A percentile compares a stretch with the other conserved stretches of the same genome.
phyloP scores from a whole-genome alignment of 768 basidiomycete species.

The Hortiboletus flavorubellus region DNA sequence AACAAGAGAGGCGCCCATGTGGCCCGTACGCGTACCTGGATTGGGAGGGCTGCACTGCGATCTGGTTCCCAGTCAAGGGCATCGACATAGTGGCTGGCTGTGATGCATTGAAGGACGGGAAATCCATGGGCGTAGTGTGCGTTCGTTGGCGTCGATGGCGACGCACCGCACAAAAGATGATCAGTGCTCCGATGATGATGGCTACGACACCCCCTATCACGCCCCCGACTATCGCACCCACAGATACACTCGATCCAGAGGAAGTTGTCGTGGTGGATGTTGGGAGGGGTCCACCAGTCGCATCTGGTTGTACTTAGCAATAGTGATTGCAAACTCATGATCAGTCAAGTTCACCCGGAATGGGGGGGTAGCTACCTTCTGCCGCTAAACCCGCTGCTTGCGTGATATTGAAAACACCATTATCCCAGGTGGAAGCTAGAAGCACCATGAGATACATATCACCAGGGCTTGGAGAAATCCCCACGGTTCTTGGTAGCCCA shows the following conservation, averaged over 20 bases:
- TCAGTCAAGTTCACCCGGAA: neutral
- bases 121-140: neutral
- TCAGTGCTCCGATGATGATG: slow-evolving; percentile 12
- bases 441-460: neutral
- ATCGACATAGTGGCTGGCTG: neutral
- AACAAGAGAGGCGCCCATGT: neutral
- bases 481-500: slow-evolving; percentile 25
- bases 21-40: neutral
- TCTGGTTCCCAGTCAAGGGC: neutral
- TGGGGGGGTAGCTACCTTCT: slow-evolving; percentile 7
- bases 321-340: neutral
- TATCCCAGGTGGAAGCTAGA: slow-evolving; percentile 19
- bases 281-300: slow-evolving; percentile 16
- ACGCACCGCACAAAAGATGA: slow-evolving; percentile 10
- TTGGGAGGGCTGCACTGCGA: neutral
- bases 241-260: slow-evolving; percentile 7
- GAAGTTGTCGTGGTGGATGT: slow-evolving; percentile 5
- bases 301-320: slow-evolving; percentile 13
- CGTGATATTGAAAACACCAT: slow-evolving; percentile 11
- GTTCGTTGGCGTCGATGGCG: slow-evolving; percentile 9
- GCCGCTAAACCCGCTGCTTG: slow-evolving; percentile 6
- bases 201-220: slow-evolving; percentile 17
- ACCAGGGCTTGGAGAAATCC: neutral
- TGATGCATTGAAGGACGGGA: neutral
- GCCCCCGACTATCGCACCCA: slow-evolving; percentile 21